Evolutionary conservation across 2,329 filamentous ascomycete species (phyloP), one percentile per base, ranked within the genome.

Genomic region (Cercospora nicotianae): DNA sequence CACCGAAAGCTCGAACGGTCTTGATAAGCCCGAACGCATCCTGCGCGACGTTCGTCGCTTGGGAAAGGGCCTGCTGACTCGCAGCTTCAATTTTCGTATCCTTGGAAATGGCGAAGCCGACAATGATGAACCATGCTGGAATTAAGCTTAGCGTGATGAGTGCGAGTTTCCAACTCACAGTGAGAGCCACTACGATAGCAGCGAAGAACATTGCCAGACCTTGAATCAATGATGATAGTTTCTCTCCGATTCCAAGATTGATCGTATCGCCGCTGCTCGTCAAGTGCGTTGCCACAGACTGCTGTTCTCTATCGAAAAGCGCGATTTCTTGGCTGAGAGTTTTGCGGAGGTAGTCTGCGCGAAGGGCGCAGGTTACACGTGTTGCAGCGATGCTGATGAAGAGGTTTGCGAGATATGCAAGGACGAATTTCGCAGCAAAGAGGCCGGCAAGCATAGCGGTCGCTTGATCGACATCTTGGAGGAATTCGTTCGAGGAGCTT

Each of bases 311-410:
- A 13, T 92, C 90, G 45, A 91, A 86, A 42, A 89, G 87, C 65
- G 89, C 85, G 48, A 91, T 85, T 51, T 87, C 87, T 76, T 91
- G 89, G 1, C 82, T 80, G 63, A 93, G 87, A 5, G 91, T 82
- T 33, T 83, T 82, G 58, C 84, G 81, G n/a, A 93, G 81, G 72
- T 91, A 93, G 72, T 87, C 83, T 31, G 89, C 82, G 31, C 91
- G 77, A 60, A 80, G 72, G 31, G 77, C 82, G 64, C 83, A 82
- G 5, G 84, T 84, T 5, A 84, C 84, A 9, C 83, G 79, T 62
- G 83, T 83, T 2, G 84, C 84, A 2, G 83, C 79, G 39, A 86
- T 82, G 1, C 83, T 85, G n/a, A 86, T 74, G 33, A 71, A 75
- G 0, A 80, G 68, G 13, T 68, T 72, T 70, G 31, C 66, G 67